Evolutionary conservation across 108 stramenopile species (phyloP).

Genomic region (Nitzschia palea): DNA sequence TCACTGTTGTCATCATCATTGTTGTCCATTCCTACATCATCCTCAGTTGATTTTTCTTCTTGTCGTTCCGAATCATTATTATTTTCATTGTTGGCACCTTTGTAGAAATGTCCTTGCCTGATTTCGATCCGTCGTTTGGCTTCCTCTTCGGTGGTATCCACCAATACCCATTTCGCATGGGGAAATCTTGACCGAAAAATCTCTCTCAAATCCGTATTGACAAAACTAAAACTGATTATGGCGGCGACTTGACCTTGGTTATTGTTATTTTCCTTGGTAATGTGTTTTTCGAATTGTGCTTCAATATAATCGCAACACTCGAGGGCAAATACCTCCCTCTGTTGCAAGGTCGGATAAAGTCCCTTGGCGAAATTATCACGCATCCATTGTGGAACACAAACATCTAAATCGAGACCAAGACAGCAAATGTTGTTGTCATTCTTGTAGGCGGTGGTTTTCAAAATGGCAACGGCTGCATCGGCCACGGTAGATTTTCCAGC

Average conservation of each 20-base stretch:
- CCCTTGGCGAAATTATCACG: slow-evolving; percentile 69
- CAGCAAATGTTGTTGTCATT: neutral
- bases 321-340: slow-evolving; percentile 50
- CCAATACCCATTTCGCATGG: slow-evolving; percentile 49
- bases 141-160: slow-evolving; percentile 51
- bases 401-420: slow-evolving; percentile 55
- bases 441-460: neutral
- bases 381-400: slow-evolving; percentile 75
- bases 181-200: slow-evolving; percentile 53
- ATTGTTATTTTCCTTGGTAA: slow-evolving; percentile 4
- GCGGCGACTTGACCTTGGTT: neutral
- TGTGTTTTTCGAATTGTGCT: slow-evolving; percentile 14
- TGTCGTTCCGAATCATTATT: neutral
- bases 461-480: slow-evolving; percentile 15
- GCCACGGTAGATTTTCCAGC: slow-evolving; percentile 42
- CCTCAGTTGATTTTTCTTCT: neutral
- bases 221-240: slow-evolving; percentile 65
- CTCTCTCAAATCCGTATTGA: slow-evolving; percentile 62
- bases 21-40: neutral
- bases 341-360: slow-evolving; percentile 59
- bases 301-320: slow-evolving; percentile 53
- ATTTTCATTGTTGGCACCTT: slow-evolving; percentile 22
- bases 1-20: slow-evolving; percentile 36
- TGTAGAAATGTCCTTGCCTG: slow-evolving; percentile 73
- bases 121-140: slow-evolving; percentile 48